These are phyloP conservation scores for Globisporangium apiculatum DNA, from an alignment of 352 stramenopile species.

Conservation along the genomic window DNA sequence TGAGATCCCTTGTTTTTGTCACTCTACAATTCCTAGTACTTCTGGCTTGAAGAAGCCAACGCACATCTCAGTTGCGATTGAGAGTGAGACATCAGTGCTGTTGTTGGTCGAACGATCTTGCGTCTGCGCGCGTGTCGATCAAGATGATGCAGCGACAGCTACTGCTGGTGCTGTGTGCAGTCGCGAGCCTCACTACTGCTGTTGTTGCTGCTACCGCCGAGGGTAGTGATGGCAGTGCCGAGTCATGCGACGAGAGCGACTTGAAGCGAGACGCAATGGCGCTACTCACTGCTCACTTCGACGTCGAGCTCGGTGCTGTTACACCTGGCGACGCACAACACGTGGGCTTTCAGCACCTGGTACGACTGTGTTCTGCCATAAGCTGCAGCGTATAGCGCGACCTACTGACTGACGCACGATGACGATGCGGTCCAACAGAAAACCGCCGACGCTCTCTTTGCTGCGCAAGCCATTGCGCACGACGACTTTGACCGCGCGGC, in stretches of 20 bases:
- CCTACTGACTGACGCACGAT: neutral
- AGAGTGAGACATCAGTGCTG: too few relatives aligned
- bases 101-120: too few relatives aligned
- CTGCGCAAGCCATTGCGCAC: constrained; percentile 73
- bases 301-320: constrained; percentile 68
- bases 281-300: constrained; percentile 39
- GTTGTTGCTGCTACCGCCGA: neutral
- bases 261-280: constrained; percentile 35
- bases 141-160: too few relatives aligned
- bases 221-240: too few relatives aligned
- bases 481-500: constrained; percentile 59
- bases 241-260: constrained; percentile 36
- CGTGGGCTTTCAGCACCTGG: constrained; percentile 76
- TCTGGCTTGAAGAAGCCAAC: too few relatives aligned
- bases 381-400: neutral
- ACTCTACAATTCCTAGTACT: neutral
- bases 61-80: too few relatives aligned
- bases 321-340: constrained; percentile 30
- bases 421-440: constrained; percentile 22
- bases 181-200: neutral
- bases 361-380: constrained; percentile 15
- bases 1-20: neutral
- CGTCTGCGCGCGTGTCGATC: too few relatives aligned
- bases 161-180: neutral
- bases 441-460: constrained; percentile 66